These are phyloP conservation scores for Backusella liffmaniae DNA, from an alignment of 192 early-diverging fungal species.

Conservation along the genomic window DNA sequence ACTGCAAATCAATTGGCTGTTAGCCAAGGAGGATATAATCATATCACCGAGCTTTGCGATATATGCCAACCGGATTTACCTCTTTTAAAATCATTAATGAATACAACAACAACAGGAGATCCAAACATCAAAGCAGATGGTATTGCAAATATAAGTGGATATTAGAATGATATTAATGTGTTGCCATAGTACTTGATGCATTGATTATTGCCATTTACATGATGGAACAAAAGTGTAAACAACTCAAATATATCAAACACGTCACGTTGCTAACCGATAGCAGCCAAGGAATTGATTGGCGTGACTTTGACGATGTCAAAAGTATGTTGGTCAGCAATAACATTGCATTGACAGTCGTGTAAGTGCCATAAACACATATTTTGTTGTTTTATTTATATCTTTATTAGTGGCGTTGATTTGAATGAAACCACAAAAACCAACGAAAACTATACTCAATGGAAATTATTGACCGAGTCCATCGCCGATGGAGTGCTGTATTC, in stretches of 20 bases:
- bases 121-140: not conserved
- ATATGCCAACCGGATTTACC: not conserved
- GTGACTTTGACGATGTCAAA: not conserved
- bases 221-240: not conserved
- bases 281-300: not conserved
- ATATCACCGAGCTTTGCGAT: not conserved
- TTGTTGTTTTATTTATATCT: not conserved
- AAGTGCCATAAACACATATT: not conserved
- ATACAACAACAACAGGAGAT: not conserved
- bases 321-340: not conserved
- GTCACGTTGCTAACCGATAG: not conserved
- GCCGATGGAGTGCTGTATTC: not conserved
- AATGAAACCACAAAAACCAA: not conserved
- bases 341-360: not conserved
- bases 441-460: not conserved
- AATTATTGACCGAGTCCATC: not conserved
- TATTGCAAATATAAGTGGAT: not conserved
- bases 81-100: not conserved
- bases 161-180: no score
- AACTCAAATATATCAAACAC: not conserved
- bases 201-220: slow-evolving; percentile 3
- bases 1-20: not conserved
- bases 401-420: not conserved
- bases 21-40: not conserved
- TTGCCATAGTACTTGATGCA: not conserved